Base-by-base conservation (phyloP, 495 filamentous ascomycete species). In the Talaromyces borbonicus region DNA sequence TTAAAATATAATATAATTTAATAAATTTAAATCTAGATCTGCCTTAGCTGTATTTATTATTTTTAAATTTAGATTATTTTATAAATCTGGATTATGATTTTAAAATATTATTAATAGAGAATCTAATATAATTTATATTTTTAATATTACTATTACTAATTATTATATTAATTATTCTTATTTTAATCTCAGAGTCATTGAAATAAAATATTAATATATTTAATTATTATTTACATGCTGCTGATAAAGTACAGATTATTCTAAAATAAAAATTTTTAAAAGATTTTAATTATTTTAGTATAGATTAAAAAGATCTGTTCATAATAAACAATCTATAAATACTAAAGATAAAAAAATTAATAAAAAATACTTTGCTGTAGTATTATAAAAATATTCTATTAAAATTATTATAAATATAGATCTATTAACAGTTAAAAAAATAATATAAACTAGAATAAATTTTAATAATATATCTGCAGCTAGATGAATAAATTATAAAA, bases 71-170 rank as follows among this genome's bases (percentile, higher is more conserved):
- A 41, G 6, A 20, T n/a, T 44, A 44, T 14, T 31, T 35, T 46
- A 45, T 38, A 45, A 31, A 46, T 20, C 40, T 49, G 31, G n/a
- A 45, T 27, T 44, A 49, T 25, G 44, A 45, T 41, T 18, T 6
- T 49, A 27, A 45, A 49, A 31, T 19, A 44, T 11, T 16, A 30
- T 12, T 37, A 37, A 19, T 47, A 24, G 19, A 47, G 29, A 39
- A 35, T 47, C 2, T 37, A 19, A 37, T 43, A 19, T 14, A 16
- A 37, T 22, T 39, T 19, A 47, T 18, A 30, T 19, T 47, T 47
- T 32, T 47, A 47, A 16, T 47, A 47, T 18, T 15, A 6, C 12
- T 47, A 37, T 14, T 2, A 4, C 30, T 37, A 23, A 27, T 47
- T 19, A 39, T 16, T 35, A n/a, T 35, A 15, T 14, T 37, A 39